Evolutionary conservation across 257 asterid species (phyloP).

Genomic region (Fraxinus quadrangulata): DNA sequence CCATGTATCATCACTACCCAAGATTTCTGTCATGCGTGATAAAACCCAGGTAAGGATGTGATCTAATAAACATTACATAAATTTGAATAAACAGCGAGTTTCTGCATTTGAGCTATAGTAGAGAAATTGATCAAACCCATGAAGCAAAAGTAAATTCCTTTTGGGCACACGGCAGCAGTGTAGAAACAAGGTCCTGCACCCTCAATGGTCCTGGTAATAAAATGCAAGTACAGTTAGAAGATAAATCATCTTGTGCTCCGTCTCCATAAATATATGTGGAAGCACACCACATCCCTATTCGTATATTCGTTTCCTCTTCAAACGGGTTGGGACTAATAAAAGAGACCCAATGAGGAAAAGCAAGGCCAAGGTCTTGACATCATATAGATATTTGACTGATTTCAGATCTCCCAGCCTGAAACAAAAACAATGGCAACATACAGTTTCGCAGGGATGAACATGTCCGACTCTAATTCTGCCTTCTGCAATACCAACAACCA

Average conservation of each 20-base stretch:
- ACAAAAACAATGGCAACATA: slow-evolving; percentile 18
- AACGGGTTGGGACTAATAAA: slow-evolving; percentile 72
- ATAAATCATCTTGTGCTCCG: neutral
- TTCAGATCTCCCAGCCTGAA: slow-evolving; percentile 71
- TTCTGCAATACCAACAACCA: slow-evolving; percentile 4
- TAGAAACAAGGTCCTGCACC: neutral
- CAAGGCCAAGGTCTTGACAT: slow-evolving; percentile 70
- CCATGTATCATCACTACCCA: neutral
- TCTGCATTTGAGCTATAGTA: neutral
- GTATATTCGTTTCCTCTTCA: slow-evolving; percentile 81
- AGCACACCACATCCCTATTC: slow-evolving; percentile 45
- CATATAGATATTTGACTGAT: slow-evolving; percentile 87
- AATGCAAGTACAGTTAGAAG: neutral
- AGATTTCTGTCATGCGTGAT: neutral
- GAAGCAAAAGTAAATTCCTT: neutral
- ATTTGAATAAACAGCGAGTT: neutral
- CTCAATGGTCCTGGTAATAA: neutral
- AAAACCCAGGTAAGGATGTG: neutral
- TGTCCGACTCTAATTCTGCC: neutral
- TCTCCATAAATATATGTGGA: slow-evolving; percentile 7
- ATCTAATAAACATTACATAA: neutral
- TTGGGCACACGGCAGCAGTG: neutral
- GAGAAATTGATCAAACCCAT: neutral
- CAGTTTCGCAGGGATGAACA: neutral
- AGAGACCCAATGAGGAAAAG: slow-evolving; percentile 89